Percentiles rank a stretch among this genome's conserved stretches.
Conservation (phyloP, 306 rosid species). For the Quercus engelmannii region DNA sequence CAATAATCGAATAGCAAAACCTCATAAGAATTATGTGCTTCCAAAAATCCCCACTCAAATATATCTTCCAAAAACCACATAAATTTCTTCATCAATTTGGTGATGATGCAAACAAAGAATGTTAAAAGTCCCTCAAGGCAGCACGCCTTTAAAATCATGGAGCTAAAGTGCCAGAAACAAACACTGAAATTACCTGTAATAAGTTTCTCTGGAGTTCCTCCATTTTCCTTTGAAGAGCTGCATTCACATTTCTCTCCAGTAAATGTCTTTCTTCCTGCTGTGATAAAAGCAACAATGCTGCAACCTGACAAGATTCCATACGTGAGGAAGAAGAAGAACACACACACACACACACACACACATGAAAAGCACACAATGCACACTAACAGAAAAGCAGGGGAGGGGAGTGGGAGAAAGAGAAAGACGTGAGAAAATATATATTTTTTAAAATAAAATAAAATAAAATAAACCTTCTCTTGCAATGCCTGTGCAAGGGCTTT, state of each 20-base stretch:
- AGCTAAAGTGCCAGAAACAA: constrained; percentile 28
- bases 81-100: neutral
- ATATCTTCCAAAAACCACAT: neutral
- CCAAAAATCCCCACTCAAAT: neutral
- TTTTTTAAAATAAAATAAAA: no score
- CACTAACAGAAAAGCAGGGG: neutral
- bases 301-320: constrained; percentile 55
- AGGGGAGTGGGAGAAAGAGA: neutral
- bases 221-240: constrained; percentile 68
- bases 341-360: neutral
- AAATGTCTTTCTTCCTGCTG: constrained; percentile 94
- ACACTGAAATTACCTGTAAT: constrained; percentile 60
- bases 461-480: constrained; percentile 71
- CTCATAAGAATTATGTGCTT: neutral
- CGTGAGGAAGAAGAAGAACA: constrained; percentile 11
- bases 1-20: neutral
- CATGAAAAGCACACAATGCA: neutral
- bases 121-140: constrained; percentile 4
- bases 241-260: constrained; percentile 75
- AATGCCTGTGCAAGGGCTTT: constrained; percentile 75
- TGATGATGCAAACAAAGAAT: constrained; percentile 1
- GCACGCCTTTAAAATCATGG: constrained; percentile 3
- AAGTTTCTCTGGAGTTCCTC: constrained; percentile 91
- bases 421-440: neutral
- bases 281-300: constrained; percentile 70